phyloP scores from a whole-genome alignment of 768 basidiomycete species.

The Rhizopogon rudus region DNA sequence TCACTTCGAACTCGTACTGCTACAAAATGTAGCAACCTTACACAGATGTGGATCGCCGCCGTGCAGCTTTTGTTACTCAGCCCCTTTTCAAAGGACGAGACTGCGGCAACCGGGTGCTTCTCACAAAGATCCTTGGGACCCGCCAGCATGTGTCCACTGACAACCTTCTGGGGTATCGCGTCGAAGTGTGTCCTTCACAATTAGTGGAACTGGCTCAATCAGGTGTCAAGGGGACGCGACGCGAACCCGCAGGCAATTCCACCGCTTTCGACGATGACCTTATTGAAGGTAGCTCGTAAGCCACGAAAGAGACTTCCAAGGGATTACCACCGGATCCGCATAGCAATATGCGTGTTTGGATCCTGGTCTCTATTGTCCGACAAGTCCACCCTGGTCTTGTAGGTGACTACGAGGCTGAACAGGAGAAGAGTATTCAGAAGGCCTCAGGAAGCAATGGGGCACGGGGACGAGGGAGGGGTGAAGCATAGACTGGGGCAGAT shows the following conservation, averaged over 20 bases:
- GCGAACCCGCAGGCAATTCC: constrained; percentile 11
- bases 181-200: constrained; percentile 31
- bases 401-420: constrained; percentile 25
- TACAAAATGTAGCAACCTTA: too few relatives aligned
- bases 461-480: constrained; percentile 7
- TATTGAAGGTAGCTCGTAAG: constrained; percentile 6
- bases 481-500: background rate
- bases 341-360: constrained; percentile 32
- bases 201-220: constrained; percentile 27
- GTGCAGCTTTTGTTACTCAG: constrained; percentile 15
- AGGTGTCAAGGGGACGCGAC: constrained; percentile 24
- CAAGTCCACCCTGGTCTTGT: constrained; percentile 37
- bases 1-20: too few relatives aligned
- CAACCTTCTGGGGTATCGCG: constrained; percentile 36
- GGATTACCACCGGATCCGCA: constrained; percentile 25
- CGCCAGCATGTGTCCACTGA: constrained; percentile 38
- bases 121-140: constrained; percentile 30
- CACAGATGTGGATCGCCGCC: background rate
- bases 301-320: constrained; percentile 12
- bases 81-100: background rate
- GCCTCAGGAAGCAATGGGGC: constrained; percentile 15
- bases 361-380: constrained; percentile 36
- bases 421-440: constrained; percentile 15
- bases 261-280: constrained; percentile 10
- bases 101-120: constrained; percentile 6